These are phyloP conservation scores for Yamadazyma takamatsuzukensis DNA, from an alignment of 805 yeast genomes.

Conservation along the genomic window DNA sequence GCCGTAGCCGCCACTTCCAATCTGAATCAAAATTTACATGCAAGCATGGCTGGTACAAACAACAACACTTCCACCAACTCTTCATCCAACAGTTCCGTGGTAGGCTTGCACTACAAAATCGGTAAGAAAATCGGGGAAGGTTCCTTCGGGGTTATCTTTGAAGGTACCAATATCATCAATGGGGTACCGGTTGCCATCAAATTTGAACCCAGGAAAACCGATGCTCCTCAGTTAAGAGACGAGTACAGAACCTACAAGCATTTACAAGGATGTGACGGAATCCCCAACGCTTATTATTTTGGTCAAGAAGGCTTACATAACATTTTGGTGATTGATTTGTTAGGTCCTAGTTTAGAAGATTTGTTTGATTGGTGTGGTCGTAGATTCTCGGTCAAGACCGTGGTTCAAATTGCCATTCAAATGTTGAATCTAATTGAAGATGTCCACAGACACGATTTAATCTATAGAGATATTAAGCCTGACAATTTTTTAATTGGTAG, in stretches of 20 bases:
- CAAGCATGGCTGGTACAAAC: conserved; percentile 2
- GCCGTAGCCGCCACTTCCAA: conserved; percentile 15
- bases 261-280: conserved; percentile 75
- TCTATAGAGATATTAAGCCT: conserved; percentile 96
- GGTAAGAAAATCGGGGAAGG: conserved; percentile 99
- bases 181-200: conserved; percentile 94
- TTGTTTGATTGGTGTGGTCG: conserved; percentile 98
- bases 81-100: conserved; percentile 43
- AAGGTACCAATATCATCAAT: conserved; percentile 89
- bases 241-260: conserved; percentile 95
- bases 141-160: conserved; percentile 95
- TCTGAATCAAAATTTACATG: conserved; percentile 7
- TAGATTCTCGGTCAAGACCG: conserved; percentile 81
- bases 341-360: conserved; percentile 96
- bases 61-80: not conserved
- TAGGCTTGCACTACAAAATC: conserved; percentile 93
- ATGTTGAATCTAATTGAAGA: conserved; percentile 86
- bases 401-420: conserved; percentile 89
- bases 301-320: conserved; percentile 98
- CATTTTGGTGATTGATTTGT: conserved; percentile 85
- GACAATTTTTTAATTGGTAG: conserved; percentile 94
- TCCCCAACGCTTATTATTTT: conserved; percentile 95
- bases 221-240: conserved; percentile 95
- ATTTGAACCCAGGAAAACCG: conserved; percentile 94
- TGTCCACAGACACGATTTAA: conserved; percentile 85